Base-by-base conservation (phyloP, 768 basidiomycete genomes). In the Boletus pseudopeckii region DNA sequence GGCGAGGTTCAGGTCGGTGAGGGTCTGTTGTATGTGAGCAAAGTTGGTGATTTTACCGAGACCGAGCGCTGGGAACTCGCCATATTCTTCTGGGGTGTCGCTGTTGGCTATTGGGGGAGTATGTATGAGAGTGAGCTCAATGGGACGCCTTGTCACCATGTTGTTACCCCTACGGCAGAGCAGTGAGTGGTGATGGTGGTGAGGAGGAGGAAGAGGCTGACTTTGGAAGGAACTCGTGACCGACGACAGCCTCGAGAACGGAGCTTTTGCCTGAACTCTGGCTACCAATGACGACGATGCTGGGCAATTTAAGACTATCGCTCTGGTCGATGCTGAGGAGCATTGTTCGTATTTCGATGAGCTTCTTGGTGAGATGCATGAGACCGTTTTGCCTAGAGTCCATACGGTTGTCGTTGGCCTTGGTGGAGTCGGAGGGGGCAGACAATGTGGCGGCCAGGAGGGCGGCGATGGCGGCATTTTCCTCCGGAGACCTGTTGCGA, bases 191-290 rank as follows among this genome's bases (percentile, higher is more conserved):
- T 37, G 8, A 9, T 28, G 22, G 17, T 20, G 50, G 37, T 30
- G 40, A 15, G 2, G 24, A 3, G 42, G 13, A 45, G 37, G 20
- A 15, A 2, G 24, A 3, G n/a, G 79, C 92, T 59, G 65, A 98
- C 96, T 99, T 99, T 22, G 97, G 97, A 34, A 99, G 75, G 68
- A 99, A 99, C 70, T 98, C 93, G 54, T 97, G 92, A 0, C 97
- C 97, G 28, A 99, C 97, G 55, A 99, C 90, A 6, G 97, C 88
- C 71, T 99, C 97, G 55, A 99, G 74, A 0, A 99, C 97, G 26
- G 92, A 95, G 63, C 94, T 98, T 77, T 99, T 99, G 11, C 97
- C 97, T 2, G 92, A 95, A 70, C 94, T 97, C 75, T 99, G 97
- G 69, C 92, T 96, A 11, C 97, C 97, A 57, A 99, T 90, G 44